Percentiles rank a stretch among this genome's conserved stretches.
phyloP scores from a whole-genome alignment of 169 alveolate species.

The Amoebophrya sp. region DNA sequence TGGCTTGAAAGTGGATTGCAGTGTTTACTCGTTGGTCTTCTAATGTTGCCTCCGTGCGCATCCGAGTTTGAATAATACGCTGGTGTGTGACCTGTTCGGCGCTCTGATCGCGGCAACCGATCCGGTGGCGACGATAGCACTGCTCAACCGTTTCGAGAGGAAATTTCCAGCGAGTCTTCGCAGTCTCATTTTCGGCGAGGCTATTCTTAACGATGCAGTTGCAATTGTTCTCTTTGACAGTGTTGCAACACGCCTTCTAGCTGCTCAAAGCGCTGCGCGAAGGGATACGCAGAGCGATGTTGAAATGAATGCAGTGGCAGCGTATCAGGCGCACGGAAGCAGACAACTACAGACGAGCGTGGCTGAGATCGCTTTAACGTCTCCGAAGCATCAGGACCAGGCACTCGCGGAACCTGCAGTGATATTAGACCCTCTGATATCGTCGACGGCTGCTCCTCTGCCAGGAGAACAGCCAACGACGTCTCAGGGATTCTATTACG shows the following conservation, averaged over 20 bases:
- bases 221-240: slow-evolving; percentile 28
- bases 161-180: background rate
- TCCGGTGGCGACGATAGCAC: slow-evolving; percentile 39
- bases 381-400: too few species aligned
- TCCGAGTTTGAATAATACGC: background rate
- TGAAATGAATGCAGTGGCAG: background rate
- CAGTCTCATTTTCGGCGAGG: slow-evolving; percentile 38
- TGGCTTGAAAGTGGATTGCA: background rate
- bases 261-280: too few species aligned
- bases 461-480: background rate
- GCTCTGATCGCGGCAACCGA: slow-evolving; percentile 40
- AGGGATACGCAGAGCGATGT: background rate
- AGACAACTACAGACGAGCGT: too few species aligned
- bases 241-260: too few species aligned
- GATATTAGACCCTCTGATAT: too few species aligned
- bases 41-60: slow-evolving; percentile 25
- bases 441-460: background rate
- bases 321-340: background rate
- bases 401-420: too few species aligned
- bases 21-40: background rate
- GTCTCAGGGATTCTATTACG: background rate
- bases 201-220: slow-evolving; percentile 42
- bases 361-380: background rate
- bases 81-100: slow-evolving; percentile 31
- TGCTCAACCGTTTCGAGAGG: slow-evolving; percentile 12